phyloP scores from a whole-genome alignment of 768 basidiomycete species.

The Trametes cubensis region DNA sequence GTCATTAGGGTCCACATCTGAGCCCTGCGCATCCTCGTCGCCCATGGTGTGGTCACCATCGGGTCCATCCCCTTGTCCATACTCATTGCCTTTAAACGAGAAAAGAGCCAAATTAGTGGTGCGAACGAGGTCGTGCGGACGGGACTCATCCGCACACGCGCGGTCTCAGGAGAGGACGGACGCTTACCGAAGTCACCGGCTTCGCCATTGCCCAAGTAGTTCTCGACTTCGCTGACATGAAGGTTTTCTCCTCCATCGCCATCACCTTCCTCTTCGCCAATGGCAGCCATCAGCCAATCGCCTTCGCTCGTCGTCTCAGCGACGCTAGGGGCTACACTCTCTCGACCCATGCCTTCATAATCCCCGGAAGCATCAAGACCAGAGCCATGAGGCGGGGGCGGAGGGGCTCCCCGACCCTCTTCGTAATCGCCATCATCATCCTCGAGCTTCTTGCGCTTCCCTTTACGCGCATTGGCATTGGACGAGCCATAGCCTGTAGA shows the following conservation, averaged over 20 bases:
- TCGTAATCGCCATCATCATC: slow-evolving; percentile 84
- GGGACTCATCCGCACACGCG: slow-evolving; percentile 34
- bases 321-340: slow-evolving; percentile 70
- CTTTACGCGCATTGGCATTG: slow-evolving; percentile 65
- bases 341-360: slow-evolving; percentile 46
- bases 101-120: slow-evolving; percentile 58
- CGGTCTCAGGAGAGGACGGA: slow-evolving; percentile 27
- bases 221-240: slow-evolving; percentile 26
- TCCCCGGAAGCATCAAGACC: slow-evolving; percentile 51
- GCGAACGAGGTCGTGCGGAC: slow-evolving; percentile 46
- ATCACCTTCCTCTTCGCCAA: slow-evolving; percentile 50
- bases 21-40: slow-evolving; percentile 30
- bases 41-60: slow-evolving; percentile 26
- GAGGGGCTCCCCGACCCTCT: slow-evolving; percentile 67
- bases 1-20: slow-evolving; percentile 26
- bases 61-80: slow-evolving; percentile 37
- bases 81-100: slow-evolving; percentile 54
- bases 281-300: slow-evolving; percentile 90
- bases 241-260: slow-evolving; percentile 28
- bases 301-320: slow-evolving; percentile 66
- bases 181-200: slow-evolving; percentile 40
- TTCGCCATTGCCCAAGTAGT: slow-evolving; percentile 29
- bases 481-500: slow-evolving; percentile 49
- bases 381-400: slow-evolving; percentile 54
- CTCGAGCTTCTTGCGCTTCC: slow-evolving; percentile 87